Evolutionary conservation across 768 basidiomycete genomes (phyloP), one percentile per base, ranked within the genome.

Genomic region (Naganishia vishniacii): DNA sequence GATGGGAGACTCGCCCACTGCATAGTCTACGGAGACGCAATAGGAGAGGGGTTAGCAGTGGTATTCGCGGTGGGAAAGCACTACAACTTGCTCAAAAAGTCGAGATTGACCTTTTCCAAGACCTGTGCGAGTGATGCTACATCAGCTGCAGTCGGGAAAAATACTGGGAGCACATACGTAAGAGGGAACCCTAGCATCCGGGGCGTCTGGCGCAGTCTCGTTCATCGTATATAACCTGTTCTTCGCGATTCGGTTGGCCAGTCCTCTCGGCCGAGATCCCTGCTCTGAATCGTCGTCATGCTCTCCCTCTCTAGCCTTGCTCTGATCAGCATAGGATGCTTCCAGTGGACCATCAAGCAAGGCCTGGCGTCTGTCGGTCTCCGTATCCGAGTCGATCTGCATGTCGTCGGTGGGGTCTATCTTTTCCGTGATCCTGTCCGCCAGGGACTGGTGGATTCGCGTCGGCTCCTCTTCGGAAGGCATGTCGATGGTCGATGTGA

Each of bases 1-100:
- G 31, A 66, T 60, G 15, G 49, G 59, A 2, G 65, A 51, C 18
- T 62, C 59, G 48, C 53, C 37, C 28, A 56, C 53, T n/a, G 37
- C 53, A 32, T 23, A 40, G 18, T 20, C 53, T 56, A 18, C n/a
- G 12, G 13, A 7, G 7, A 31, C 11, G 23, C 23, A 34, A 40
- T 15, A 7, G 31, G 31, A 56, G 31, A 20, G 15, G 16, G 49
- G 18, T 51, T 11, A 51, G 49, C 31, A 18, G 6, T 3, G 32
- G 3, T 28, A 11, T 13, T n/a, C 16, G 20, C 29, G 29, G 16
- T 31, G 13, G 7, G 2, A 7, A 16, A 25, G 23, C 8, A 20
- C 6, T 9, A 41, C n/a, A n/a, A n/a, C 53, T 16, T 26, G 37
- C 53, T 25, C 23, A 56, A 29, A 37, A 56, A 56, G 9, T 56